A percentile compares a stretch with the other conserved stretches of the same genome.
phyloP scores from a whole-genome alignment of 163 green algal genomes.

The Chloroidium sp. region DNA sequence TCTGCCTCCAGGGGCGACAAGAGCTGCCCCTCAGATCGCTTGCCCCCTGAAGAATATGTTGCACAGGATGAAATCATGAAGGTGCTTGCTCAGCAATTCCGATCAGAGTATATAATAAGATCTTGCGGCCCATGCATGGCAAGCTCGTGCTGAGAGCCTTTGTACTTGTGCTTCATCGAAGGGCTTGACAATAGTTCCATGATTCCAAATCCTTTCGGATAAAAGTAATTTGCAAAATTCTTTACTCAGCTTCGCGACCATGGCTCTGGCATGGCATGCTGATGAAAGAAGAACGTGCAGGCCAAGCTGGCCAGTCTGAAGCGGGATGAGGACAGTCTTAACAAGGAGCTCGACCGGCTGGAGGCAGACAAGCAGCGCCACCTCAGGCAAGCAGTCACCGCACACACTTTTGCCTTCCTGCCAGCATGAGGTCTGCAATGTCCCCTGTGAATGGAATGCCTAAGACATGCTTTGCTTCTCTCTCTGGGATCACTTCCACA shows the following conservation, averaged over 20 bases:
- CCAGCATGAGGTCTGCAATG: neutral
- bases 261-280: neutral
- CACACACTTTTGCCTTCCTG: neutral
- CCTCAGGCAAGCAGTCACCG: slow-evolving; percentile 24
- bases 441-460: neutral
- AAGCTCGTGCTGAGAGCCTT: no score
- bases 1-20: neutral
- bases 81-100: slow-evolving; percentile 15
- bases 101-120: neutral
- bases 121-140: neutral
- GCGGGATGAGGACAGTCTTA: slow-evolving; percentile 73
- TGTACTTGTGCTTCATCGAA: no score
- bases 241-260: neutral
- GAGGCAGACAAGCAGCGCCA: slow-evolving; percentile 60
- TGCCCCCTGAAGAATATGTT: slow-evolving; percentile 36
- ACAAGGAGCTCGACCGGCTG: slow-evolving; percentile 61
- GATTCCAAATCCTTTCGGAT: neutral
- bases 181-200: neutral
- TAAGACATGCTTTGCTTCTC: neutral
- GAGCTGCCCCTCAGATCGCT: neutral
- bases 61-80: slow-evolving; percentile 71
- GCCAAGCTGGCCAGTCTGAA: slow-evolving; percentile 56
- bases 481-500: neutral
- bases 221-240: neutral
- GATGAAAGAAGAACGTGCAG: slow-evolving; percentile 15